Conservation (phyloP, 495 filamentous ascomycete species). For the Tuber magnatum region DNA sequence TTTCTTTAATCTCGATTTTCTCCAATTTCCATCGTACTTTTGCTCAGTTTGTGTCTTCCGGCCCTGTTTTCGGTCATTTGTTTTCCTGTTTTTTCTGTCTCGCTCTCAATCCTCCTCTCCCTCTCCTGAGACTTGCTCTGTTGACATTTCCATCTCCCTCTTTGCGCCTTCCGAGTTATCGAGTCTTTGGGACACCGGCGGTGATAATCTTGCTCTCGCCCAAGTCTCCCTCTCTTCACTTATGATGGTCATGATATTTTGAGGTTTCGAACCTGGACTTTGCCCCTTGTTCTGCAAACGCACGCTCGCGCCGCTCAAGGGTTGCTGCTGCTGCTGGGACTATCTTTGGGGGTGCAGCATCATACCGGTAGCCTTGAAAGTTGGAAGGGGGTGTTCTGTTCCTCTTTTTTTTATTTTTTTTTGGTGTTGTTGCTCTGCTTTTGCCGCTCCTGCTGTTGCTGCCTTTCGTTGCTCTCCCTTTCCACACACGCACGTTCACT, state of each 20-base stretch:
- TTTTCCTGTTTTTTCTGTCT: neutral
- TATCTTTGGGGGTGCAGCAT: neutral
- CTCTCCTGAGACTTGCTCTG: neutral
- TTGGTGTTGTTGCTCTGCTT: constrained; percentile 7
- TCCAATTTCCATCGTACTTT: neutral
- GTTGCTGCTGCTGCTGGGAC: constrained; percentile 19
- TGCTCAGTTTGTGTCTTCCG: neutral
- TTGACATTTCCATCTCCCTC: neutral
- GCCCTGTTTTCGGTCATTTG: neutral
- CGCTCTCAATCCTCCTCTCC: neutral
- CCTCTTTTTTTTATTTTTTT: constrained; percentile 10
- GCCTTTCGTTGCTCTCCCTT: constrained; percentile 18
- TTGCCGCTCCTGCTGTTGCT: constrained; percentile 13
- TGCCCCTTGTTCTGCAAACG: constrained; percentile 27
- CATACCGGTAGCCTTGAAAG: neutral
- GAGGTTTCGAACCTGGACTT: constrained; percentile 10
- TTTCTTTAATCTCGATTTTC: neutral
- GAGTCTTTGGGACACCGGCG: neutral
- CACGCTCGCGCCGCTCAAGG: constrained; percentile 30
- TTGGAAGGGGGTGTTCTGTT: neutral
- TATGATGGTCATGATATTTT: neutral
- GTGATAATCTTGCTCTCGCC: neutral
- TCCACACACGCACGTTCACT: neutral
- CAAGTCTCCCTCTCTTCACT: neutral
- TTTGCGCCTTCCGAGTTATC: neutral